Base-by-base conservation (phyloP, 495 filamentous ascomycete genomes). In the Niebla homalea region DNA sequence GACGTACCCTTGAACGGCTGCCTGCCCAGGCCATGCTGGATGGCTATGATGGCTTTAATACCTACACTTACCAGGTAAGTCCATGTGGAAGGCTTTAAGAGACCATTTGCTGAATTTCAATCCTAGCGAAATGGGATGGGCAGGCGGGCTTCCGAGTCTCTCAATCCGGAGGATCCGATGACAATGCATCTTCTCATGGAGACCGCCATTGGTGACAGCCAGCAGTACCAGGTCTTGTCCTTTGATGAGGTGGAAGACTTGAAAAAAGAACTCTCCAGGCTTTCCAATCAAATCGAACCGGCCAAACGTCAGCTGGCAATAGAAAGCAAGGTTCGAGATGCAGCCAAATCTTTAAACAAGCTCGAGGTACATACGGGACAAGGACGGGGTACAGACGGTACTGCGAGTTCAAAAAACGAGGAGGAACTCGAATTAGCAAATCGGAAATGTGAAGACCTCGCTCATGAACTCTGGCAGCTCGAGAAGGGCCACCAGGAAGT, bases 301-400 rank as follows among this genome's bases (percentile, higher is more conserved):
- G 78, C 85, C 11, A 79, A 80, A 59, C 75, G 85, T 35, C 94
- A 86, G 65, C 73, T 97, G 36, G 78, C 81, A n/a, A 79, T 96
- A 42, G 92, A 98, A 60, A 85, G 79, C 20, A 97, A 96, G 66
- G 82, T 95, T 51, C 81, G 87, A 52, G 90, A 96, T 73, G 93
- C 92, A 0, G 89, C 93, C 11, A 73, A 82, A 51, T 92, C 86
- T 15, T 80, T 98, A 61, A 80, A 78, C 40, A 74, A 85, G 55
- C 68, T 98, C 22, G 84, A 94, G 60, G 77, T 75, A 20, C 58
- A 65, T 23, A 62, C 65, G 10, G 65, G 62, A 21, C 57, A 63
- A 43, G 45, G 58, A 41, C 60, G 64, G 50, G 60, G 52, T 6
- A 61, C 66, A 26, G 73, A 68, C 52, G 50, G 48, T 7, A 60